Conservation (phyloP, 2,329 filamentous ascomycete genomes). For the Colletotrichum liaoningense region DNA sequence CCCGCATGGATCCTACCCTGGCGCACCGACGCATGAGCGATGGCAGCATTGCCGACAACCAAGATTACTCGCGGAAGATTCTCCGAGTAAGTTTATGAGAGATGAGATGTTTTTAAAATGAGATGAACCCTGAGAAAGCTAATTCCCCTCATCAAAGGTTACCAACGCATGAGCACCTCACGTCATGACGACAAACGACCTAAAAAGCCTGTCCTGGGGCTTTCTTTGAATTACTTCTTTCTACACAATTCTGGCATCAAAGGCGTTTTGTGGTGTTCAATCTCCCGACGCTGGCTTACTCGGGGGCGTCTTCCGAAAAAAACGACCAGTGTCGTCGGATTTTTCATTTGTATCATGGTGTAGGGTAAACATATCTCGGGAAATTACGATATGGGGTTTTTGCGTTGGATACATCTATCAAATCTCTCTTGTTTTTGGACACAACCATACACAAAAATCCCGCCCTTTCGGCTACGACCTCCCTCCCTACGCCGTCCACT, state of each 20-base stretch:
- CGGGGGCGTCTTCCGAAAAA: slow-evolving; percentile 25
- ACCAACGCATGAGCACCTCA: slow-evolving; percentile 65
- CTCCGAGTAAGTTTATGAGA: slow-evolving; percentile 77
- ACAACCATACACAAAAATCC: slow-evolving; percentile 38
- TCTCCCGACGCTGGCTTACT: slow-evolving; percentile 30
- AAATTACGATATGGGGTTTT: slow-evolving; percentile 32
- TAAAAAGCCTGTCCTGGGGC: slow-evolving; percentile 9
- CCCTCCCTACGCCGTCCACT: slow-evolving; percentile 53
- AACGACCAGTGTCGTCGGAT: slow-evolving; percentile 35
- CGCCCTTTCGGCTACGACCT: slow-evolving; percentile 28
- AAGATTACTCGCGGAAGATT: slow-evolving; percentile 96
- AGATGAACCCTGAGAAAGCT: not conserved
- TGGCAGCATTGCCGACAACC: slow-evolving; percentile 95
- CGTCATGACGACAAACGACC: slow-evolving; percentile 52
- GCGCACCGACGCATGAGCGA: slow-evolving; percentile 88
- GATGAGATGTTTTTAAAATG: not conserved
- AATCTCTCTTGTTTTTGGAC: slow-evolving; percentile 39
- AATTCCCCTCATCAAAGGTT: slow-evolving; percentile 51
- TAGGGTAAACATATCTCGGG: slow-evolving; percentile 47
- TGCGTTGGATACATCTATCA: slow-evolving; percentile 31
- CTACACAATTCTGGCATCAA: slow-evolving; percentile 54
- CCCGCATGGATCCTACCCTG: slow-evolving; percentile 88
- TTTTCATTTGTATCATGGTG: slow-evolving; percentile 43
- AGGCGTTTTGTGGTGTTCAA: slow-evolving; percentile 48
- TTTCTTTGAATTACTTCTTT: slow-evolving; percentile 45